Conservation (phyloP, 2,329 filamentous ascomycete species). For the Biscogniauxia marginata region DNA sequence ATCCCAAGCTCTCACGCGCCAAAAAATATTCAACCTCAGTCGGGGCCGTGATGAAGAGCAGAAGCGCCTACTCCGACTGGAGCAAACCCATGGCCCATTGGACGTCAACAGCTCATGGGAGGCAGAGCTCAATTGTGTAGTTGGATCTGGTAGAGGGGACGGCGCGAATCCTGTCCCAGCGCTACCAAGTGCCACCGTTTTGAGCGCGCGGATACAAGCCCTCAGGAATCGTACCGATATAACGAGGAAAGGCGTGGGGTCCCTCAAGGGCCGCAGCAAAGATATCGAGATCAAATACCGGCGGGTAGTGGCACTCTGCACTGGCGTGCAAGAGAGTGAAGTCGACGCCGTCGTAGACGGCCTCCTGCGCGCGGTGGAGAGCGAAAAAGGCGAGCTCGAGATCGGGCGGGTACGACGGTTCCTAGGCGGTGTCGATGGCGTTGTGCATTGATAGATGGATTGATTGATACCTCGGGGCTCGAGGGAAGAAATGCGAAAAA, state of each 20-base stretch:
- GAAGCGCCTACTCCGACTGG: slow-evolving; percentile 47
- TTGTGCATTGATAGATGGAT: slow-evolving; percentile 39
- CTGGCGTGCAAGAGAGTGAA: slow-evolving; percentile 71
- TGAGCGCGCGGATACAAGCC: slow-evolving; percentile 68
- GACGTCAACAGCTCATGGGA: slow-evolving; percentile 53
- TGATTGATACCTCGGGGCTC: slow-evolving; percentile 20
- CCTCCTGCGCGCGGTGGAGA: slow-evolving; percentile 84
- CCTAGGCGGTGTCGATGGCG: slow-evolving; percentile 72
- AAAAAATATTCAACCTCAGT: slow-evolving; percentile 76
- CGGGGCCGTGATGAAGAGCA: slow-evolving; percentile 72
- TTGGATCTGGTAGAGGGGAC: slow-evolving; percentile 33
- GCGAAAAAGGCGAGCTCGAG: slow-evolving; percentile 75
- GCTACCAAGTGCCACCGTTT: slow-evolving; percentile 57
- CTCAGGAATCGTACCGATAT: slow-evolving; percentile 67
- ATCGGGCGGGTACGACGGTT: slow-evolving; percentile 76
- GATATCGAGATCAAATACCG: slow-evolving; percentile 87
- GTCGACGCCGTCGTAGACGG: slow-evolving; percentile 80
- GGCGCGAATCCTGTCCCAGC: slow-evolving; percentile 21
- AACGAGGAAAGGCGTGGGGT: slow-evolving; percentile 65
- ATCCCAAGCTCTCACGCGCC: slow-evolving; percentile 63
- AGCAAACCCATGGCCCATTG: slow-evolving; percentile 43
- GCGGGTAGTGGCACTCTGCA: slow-evolving; percentile 84
- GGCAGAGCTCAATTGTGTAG: slow-evolving; percentile 49
- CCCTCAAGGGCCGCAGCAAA: slow-evolving; percentile 73
- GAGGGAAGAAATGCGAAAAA: neutral